phyloP scores from a whole-genome alignment of 2,329 filamentous ascomycete genomes.

The Apiospora kogelbergensis region DNA sequence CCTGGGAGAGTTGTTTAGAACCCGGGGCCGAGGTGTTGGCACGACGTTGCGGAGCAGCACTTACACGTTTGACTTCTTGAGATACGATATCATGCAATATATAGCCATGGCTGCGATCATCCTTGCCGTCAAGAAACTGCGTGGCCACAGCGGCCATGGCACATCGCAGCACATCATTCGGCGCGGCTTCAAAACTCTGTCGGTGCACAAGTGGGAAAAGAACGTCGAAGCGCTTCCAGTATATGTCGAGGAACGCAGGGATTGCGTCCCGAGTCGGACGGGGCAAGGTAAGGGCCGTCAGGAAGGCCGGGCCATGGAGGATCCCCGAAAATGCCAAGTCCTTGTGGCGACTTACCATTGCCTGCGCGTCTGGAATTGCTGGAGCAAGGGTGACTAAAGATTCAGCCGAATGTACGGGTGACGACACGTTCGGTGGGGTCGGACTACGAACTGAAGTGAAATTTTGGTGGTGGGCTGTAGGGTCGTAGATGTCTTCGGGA shows the following conservation, averaged over 20 bases:
- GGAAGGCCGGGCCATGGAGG: constrained; percentile 23
- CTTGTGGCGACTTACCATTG: constrained; percentile 41
- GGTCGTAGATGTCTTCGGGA: constrained; percentile 33
- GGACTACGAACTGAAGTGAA: constrained; percentile 49
- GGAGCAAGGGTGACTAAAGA: constrained; percentile 47
- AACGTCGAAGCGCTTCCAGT: constrained; percentile 52
- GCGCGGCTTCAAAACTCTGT: constrained; percentile 40
- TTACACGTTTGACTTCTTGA: constrained; percentile 50
- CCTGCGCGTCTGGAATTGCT: constrained; percentile 37
- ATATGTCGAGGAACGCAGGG: constrained; percentile 50
- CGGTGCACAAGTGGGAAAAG: constrained; percentile 52
- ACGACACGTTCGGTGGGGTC: constrained; percentile 44
- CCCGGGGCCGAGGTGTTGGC: background rate
- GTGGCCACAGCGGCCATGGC: constrained; percentile 60
- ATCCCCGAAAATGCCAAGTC: constrained; percentile 24
- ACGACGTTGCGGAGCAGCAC: constrained; percentile 25
- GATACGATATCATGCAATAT: constrained; percentile 52
- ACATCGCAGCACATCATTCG: constrained; percentile 47
- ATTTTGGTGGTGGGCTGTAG: constrained; percentile 35
- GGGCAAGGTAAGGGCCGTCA: constrained; percentile 36
- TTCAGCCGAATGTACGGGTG: constrained; percentile 47
- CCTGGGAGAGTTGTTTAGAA: constrained; percentile 30
- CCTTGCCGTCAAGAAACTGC: constrained; percentile 47
- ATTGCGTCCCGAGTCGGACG: constrained; percentile 41
- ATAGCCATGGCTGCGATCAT: constrained; percentile 50